These are phyloP conservation scores for Nannochloris sp. DNA, from an alignment of 139 green algal species.

Conservation along the genomic window DNA sequence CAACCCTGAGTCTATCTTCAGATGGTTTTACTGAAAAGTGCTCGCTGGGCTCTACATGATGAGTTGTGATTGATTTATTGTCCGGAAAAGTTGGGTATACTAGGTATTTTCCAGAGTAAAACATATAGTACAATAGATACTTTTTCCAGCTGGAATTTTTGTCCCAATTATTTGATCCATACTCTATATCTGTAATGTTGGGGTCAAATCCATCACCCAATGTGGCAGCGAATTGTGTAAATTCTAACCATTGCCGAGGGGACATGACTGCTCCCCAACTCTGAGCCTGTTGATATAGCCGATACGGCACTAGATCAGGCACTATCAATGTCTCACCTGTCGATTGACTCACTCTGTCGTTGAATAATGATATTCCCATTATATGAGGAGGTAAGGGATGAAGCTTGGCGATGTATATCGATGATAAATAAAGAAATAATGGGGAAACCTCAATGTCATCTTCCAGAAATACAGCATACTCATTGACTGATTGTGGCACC, in stretches of 20 bases:
- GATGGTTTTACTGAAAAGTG: too few species aligned
- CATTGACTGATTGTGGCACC: background rate
- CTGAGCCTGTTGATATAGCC: background rate
- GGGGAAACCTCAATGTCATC: background rate
- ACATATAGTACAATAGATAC: background rate
- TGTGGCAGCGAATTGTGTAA: background rate
- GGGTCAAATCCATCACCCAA: background rate
- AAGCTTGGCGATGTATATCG: background rate
- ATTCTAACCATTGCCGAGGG: background rate
- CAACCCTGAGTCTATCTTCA: too few species aligned
- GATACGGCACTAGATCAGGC: background rate
- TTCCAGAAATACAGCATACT: background rate
- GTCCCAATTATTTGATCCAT: background rate
- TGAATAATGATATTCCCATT: background rate
- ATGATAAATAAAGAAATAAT: background rate
- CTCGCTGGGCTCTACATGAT: too few species aligned
- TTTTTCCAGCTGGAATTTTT: background rate
- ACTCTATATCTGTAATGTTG: background rate
- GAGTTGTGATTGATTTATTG: too few species aligned
- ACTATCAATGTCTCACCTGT: background rate
- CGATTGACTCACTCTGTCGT: background rate
- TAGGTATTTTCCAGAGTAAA: background rate
- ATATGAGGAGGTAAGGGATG: background rate
- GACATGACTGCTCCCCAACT: background rate
- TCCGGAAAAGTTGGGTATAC: too few species aligned